These are phyloP conservation scores for Combretum micranthum DNA, from an alignment of 345 rosid species.

Conservation along the genomic window DNA sequence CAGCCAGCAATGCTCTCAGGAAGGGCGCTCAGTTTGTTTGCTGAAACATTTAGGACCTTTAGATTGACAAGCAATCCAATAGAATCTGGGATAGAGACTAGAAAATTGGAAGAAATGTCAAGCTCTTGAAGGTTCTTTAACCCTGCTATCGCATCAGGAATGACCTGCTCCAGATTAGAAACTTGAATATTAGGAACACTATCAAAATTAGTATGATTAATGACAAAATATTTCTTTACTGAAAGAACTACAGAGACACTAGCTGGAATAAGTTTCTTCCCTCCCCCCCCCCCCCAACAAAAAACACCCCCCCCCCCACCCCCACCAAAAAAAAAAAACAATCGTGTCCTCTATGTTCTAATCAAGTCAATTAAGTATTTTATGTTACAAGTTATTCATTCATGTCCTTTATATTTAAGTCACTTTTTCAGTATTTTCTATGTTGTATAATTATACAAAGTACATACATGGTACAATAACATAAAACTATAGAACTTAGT, in stretches of 20 bases:
- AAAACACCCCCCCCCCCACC: no score
- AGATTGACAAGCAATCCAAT: conserved; percentile 60
- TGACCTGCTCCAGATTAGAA: conserved; percentile 32
- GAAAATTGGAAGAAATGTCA: conserved; percentile 55
- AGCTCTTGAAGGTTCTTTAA: conserved; percentile 68
- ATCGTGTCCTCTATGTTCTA: no score
- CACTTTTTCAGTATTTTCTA: not conserved
- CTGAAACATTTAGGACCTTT: conserved; percentile 53
- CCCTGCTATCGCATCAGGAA: conserved; percentile 88
- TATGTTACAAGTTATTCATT: no score
- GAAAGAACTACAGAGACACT: conserved; percentile 1
- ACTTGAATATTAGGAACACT: not conserved
- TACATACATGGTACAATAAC: no score
- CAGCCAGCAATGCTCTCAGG: conserved; percentile 76
- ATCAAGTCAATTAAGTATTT: no score
- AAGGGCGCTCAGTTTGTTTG: conserved; percentile 69
- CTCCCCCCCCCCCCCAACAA: no score
- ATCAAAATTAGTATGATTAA: no score
- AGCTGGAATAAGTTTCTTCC: not conserved
- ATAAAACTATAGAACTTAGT: no score
- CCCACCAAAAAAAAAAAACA: no score
- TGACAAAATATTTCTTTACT: no score
- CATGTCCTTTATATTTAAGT: no score
- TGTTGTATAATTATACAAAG: no score
- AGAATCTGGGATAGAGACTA: conserved; percentile 65